Evolutionary conservation across 352 stramenopile species (phyloP).

Genomic region (Phytophthora megakarya): DNA sequence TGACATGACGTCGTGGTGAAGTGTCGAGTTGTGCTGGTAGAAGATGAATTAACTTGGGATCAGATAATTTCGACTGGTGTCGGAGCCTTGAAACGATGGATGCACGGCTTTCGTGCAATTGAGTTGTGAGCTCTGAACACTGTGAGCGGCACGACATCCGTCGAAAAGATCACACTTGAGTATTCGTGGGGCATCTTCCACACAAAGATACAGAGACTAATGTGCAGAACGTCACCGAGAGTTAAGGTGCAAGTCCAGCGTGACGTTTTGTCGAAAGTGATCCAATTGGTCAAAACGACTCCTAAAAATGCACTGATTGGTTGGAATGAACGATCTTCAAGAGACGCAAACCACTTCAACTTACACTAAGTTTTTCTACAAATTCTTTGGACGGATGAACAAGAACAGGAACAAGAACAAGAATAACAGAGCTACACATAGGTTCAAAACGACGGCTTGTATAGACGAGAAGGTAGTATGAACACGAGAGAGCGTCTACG

Average conservation of each 20-base stretch:
- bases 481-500: conserved; percentile 1
- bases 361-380: conserved; percentile 18
- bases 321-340: conserved; percentile 21
- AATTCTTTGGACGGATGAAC: conserved; percentile 24
- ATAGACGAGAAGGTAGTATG: background rate
- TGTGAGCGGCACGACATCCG: background rate
- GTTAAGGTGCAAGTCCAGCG: conserved; percentile 12
- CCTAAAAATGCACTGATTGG: conserved; percentile 23
- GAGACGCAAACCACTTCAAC: conserved; percentile 25
- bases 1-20: conserved; percentile 24
- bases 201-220: conserved; percentile 12
- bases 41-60: conserved; percentile 12
- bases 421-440: conserved; percentile 19
- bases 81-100: conserved; percentile 13
- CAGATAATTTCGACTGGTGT: conserved; percentile 14
- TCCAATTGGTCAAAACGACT: background rate
- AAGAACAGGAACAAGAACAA: conserved; percentile 7
- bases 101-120: conserved; percentile 22
- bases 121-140: conserved; percentile 25
- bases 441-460: conserved; percentile 20
- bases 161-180: conserved; percentile 2
- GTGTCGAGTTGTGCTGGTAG: conserved; percentile 10
- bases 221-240: no score
- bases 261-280: background rate
- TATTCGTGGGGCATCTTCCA: conserved; percentile 2